phyloP scores from a whole-genome alignment of 2,329 filamentous ascomycete species.

The Trichoderma aggressivum region DNA sequence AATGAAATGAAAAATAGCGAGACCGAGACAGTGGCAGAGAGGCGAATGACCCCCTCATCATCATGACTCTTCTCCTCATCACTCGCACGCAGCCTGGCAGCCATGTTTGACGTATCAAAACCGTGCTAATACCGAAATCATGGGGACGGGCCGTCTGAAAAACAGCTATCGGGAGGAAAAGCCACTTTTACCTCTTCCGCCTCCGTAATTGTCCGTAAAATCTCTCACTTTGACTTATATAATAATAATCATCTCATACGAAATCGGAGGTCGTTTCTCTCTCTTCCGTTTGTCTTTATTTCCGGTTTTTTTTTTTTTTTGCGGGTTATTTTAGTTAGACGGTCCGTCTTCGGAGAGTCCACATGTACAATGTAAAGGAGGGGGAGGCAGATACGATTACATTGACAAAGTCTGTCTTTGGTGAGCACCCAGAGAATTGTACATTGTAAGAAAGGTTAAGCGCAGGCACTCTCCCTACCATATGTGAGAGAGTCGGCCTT shows the following conservation, averaged over 20 bases:
- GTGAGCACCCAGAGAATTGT: neutral
- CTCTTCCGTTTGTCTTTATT: no score
- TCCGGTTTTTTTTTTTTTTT: neutral
- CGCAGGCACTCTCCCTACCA: no score
- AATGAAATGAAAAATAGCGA: neutral
- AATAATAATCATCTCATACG: no score
- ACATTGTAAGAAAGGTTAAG: no score
- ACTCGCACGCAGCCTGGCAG: neutral
- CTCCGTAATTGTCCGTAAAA: neutral
- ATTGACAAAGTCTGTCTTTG: neutral
- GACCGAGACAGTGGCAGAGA: neutral
- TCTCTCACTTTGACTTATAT: neutral
- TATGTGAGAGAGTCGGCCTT: neutral
- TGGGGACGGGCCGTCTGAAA: neutral
- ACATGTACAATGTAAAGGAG: neutral
- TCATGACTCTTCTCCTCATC: neutral
- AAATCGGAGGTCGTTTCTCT: neutral
- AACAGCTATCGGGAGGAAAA: neutral
- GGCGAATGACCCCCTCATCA: neutral
- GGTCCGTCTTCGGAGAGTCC: neutral
- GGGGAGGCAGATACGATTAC: neutral
- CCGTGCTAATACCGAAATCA: neutral
- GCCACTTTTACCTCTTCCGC: neutral
- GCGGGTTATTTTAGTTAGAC: neutral
- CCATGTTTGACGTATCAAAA: neutral